phyloP scores from a whole-genome alignment of 257 asterid genomes.

The Eucommia ulmoides region DNA sequence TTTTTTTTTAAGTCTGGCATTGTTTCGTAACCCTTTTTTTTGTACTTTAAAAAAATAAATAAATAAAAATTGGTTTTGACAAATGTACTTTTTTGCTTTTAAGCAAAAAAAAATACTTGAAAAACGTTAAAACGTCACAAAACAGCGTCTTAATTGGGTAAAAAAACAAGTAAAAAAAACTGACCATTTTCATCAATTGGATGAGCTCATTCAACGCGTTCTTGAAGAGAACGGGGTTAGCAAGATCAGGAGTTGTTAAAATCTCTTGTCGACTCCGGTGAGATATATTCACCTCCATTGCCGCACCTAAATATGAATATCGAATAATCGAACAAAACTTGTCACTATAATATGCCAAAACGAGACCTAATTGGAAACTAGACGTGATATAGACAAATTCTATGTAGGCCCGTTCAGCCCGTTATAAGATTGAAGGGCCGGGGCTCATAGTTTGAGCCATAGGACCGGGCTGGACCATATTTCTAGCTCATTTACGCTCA shows the following conservation, averaged over 20 bases:
- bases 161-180: too few relatives aligned
- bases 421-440: too few relatives aligned
- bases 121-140: neutral
- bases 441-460: neutral
- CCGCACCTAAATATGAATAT: conserved; percentile 34
- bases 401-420: too few relatives aligned
- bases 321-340: neutral
- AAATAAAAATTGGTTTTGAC: neutral
- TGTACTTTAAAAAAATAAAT: neutral
- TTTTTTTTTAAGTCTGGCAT: neutral
- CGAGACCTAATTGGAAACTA: neutral
- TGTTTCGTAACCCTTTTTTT: too few relatives aligned
- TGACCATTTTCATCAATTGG: conserved; percentile 65
- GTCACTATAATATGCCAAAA: neutral
- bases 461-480: neutral
- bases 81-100: neutral
- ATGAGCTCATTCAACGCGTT: conserved; percentile 52
- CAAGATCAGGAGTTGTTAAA: conserved; percentile 44
- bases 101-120: neutral
- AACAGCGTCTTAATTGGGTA: too few relatives aligned
- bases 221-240: conserved; percentile 47
- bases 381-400: neutral
- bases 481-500: neutral
- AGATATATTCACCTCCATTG: conserved; percentile 79
- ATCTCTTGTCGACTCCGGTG: conserved; percentile 61